Evolutionary conservation across 1,284 basidiomycete species (phyloP), one percentile per base, ranked within the genome.

Genomic region (Austropuccinia psidii): DNA sequence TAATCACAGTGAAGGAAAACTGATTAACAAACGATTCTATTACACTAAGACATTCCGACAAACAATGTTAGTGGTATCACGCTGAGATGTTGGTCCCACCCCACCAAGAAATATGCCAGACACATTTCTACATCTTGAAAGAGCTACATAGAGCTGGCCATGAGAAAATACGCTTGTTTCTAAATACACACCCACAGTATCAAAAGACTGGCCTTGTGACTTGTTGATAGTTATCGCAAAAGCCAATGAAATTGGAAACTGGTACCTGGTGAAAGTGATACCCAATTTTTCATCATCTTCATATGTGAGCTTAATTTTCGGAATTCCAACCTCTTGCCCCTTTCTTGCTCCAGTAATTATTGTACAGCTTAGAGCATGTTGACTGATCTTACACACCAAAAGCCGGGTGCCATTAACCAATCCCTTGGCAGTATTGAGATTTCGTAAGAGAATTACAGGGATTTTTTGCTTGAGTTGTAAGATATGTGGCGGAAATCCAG

Each of bases 181-280:
- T 8, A 50, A 21, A 55, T 6, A 33, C 21, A 67, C 4, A 29
- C 31, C 7, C 0, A 54, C 4, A 11, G n/a, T 31, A n/a, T 64
- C 43, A 11, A 67, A 35, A 19, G 49, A 35, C 19, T 67, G 65
- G 2, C 50, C 65, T 19, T 67, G 65, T 9, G 65, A 50, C 29
- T 67, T 67, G 24, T 67, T 67, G 5, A 67, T 54, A 7, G 47
- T 67, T 27, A 54, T 35, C 0, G 49, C 49, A 55, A 67, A 67
- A 8, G 65, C 65, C 4, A 54, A 13, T 2, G 47, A 7, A 8
- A 67, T n/a, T 0, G 65, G 65, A 9, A 52, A 37, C 29, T 66
- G 64, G 21, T 52, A 39, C 27, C 47, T 27, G 13, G 19, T 31
- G 19, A 66, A 39, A 1, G 27, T 7, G 3, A 54, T 11, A 13